Evolutionary conservation across 129 eudicot genomes (phyloP), one percentile per base, ranked within the genome.

Genomic region (Flaveria brownii): DNA sequence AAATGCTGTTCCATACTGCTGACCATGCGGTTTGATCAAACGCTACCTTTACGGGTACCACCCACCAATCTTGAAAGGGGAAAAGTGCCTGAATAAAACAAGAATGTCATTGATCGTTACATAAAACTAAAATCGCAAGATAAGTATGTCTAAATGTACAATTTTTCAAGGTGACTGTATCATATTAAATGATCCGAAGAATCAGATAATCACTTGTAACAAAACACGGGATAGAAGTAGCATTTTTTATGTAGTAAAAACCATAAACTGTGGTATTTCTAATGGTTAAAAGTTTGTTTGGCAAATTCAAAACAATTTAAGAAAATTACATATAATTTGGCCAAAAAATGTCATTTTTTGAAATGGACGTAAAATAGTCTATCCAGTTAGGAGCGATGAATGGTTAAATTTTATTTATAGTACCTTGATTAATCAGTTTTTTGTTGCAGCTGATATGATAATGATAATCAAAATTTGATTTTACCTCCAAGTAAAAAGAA

Each of bases 31-130:
- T 85, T 86, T 92, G 97, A 81, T 92, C 97, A 68, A 92, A 89
- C 2, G 89, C 96, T 43, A 89, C 92, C 83, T 92, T 92, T 13
- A 85, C 87, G 4, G 87, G 97, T 30, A 92, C 97, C 75, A 79
- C 96, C 97, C 97, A 92, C 96, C 97, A 92, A 73, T 87, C 96
- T 57, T 92, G 86, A 83, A 75, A 89, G 9, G 97, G 97, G 69
- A 92, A 82, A 49, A 92, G 87, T 43, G 85, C 87, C 97, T 91
- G 83, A 64, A 61, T 50, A 36, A 16, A 57, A 67, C 51, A 26
- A 30, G 46, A 66, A 56, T 25, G 63, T 74, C 57, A 50, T 68
- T 52, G 7, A 25, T 15, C 41, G 3, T 45, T 46, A 7, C 42
- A 46, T 49, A 2, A 22, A 20, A 16, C 2, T 49, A 13, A 46